Percentiles rank a stretch among this genome's conserved stretches.
Evolutionary conservation across 192 early-diverging fungal genomes (phyloP).

Genomic region (Dissophora globulifera): DNA sequence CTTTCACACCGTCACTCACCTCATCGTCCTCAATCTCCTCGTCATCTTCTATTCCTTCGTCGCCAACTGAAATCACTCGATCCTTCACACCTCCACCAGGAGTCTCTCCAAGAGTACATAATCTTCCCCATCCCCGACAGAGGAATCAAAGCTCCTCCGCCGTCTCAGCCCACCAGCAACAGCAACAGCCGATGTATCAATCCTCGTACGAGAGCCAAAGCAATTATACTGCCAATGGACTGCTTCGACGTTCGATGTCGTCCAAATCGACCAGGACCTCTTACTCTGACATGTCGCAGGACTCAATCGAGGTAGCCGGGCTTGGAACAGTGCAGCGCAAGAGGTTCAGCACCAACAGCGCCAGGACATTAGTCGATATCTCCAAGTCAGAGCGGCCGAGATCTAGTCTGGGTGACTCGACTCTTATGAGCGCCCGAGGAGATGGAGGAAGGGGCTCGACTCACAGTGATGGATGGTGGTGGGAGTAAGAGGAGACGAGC

Average conservation of each 20-base stretch:
- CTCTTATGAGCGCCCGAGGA: neutral
- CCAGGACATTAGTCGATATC: constrained; percentile 9
- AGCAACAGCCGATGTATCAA: neutral
- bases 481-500: constrained; percentile 2
- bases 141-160: constrained; percentile 8
- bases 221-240: neutral
- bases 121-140: constrained; percentile 8
- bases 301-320: neutral
- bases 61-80: neutral
- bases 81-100: neutral
- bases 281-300: neutral
- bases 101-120: neutral
- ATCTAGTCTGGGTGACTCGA: neutral
- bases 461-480: constrained; percentile 21
- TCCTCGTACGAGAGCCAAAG: neutral
- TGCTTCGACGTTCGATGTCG: constrained; percentile 7
- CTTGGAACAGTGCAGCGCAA: constrained; percentile 16
- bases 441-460: neutral
- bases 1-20: constrained; percentile 6
- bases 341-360: neutral
- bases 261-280: constrained; percentile 1
- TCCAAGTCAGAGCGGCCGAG: constrained; percentile 1
- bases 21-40: constrained; percentile 2
- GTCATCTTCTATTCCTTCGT: neutral
- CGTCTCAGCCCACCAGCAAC: too few relatives aligned